phyloP scores from a whole-genome alignment of 2,329 filamentous ascomycete species.

The Chrysoporthe austroafricana region DNA sequence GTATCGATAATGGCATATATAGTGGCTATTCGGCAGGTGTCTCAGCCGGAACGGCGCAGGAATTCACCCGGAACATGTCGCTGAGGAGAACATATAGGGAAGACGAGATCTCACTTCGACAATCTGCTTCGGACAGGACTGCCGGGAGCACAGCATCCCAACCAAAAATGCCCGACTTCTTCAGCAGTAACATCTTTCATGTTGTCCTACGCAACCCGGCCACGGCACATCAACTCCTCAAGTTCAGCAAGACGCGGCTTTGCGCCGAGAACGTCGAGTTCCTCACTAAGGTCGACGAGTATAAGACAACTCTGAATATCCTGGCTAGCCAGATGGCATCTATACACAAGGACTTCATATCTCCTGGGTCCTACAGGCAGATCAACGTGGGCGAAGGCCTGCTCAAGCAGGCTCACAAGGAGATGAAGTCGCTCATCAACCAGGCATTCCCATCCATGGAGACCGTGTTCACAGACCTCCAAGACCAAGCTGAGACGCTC shows the following conservation, averaged over 20 bases:
- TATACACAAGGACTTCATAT: slow-evolving; percentile 39
- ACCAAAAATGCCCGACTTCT: slow-evolving; percentile 44
- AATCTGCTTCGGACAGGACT: slow-evolving; percentile 18
- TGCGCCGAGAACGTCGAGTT: slow-evolving; percentile 52
- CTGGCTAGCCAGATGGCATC: slow-evolving; percentile 43
- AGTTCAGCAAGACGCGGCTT: slow-evolving; percentile 44
- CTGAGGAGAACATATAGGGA: slow-evolving; percentile 20
- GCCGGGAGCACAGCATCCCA: slow-evolving; percentile 22
- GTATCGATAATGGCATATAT: slow-evolving; percentile 20
- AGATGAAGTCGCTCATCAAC: slow-evolving; percentile 36
- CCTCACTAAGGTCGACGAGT: slow-evolving; percentile 52
- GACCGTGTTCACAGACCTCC: slow-evolving; percentile 45
- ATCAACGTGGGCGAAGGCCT: slow-evolving; percentile 37
- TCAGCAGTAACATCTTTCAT: slow-evolving; percentile 46
- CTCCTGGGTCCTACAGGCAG: slow-evolving; percentile 26
- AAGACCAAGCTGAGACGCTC: slow-evolving; percentile 45
- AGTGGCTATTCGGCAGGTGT: slow-evolving; percentile 8
- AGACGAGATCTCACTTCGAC: slow-evolving; percentile 18
- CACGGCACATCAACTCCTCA: slow-evolving; percentile 46
- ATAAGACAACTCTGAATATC: slow-evolving; percentile 46
- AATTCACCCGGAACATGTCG: not conserved
- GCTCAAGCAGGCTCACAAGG: slow-evolving; percentile 36
- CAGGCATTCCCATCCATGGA: slow-evolving; percentile 43
- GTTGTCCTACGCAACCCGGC: slow-evolving; percentile 47
- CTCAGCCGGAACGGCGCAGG: slow-evolving; percentile 3